A percentile compares a stretch with the other conserved stretches of the same genome.
Conservation (phyloP, 2,329 filamentous ascomycete genomes). For the Aureobasidium sp. region DNA sequence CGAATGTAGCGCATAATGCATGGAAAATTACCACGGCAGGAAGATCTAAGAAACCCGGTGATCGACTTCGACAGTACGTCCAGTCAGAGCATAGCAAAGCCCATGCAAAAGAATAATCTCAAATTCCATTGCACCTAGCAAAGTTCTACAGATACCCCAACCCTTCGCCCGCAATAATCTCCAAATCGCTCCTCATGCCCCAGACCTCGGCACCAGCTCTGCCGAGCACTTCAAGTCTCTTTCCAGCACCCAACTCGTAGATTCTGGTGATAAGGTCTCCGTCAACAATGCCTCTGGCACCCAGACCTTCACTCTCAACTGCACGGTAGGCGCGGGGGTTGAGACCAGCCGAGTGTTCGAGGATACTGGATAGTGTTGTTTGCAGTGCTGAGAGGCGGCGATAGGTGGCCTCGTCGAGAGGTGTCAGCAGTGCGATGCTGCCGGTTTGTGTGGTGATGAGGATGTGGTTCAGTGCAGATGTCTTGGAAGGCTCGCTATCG, state of each 20-base stretch:
- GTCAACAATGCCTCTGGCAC: constrained; percentile 65
- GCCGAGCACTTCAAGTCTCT: constrained; percentile 64
- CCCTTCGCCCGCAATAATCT: constrained; percentile 57
- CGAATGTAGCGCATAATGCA: no score
- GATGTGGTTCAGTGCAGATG: constrained; percentile 41
- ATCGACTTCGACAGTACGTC: no score
- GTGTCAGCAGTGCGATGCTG: constrained; percentile 66
- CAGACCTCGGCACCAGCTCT: constrained; percentile 63
- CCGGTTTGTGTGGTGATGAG: constrained; percentile 72
- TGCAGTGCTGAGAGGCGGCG: constrained; percentile 75
- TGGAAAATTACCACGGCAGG: no score
- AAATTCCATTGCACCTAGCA: background rate
- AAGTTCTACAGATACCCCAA: constrained; percentile 46
- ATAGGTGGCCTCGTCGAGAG: constrained; percentile 73
- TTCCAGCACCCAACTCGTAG: constrained; percentile 65
- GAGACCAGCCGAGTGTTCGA: constrained; percentile 70
- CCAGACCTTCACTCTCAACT: constrained; percentile 40
- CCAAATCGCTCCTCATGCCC: constrained; percentile 64
- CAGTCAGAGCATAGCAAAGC: background rate
- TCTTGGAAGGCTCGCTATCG: constrained; percentile 24
- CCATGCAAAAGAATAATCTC: background rate
- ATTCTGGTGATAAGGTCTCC: constrained; percentile 68
- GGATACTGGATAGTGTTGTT: constrained; percentile 67
- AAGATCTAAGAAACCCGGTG: no score
- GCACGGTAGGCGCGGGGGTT: constrained; percentile 76